A percentile compares a stretch with the other conserved stretches of the same genome.
phyloP scores from a whole-genome alignment of 495 filamentous ascomycete genomes.

The Lophium mytilinum region DNA sequence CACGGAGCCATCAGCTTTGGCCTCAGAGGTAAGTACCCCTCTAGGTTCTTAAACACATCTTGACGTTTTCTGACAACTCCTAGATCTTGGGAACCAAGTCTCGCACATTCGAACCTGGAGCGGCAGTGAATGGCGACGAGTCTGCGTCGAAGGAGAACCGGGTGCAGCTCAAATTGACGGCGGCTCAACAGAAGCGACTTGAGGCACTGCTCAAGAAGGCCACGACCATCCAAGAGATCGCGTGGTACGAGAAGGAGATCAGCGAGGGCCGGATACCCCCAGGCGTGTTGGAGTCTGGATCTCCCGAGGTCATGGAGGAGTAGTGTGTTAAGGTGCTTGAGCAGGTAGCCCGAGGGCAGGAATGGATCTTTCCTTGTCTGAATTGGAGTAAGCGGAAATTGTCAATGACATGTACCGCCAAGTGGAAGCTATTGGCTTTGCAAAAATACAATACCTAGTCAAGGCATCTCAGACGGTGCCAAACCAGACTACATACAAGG shows the following conservation, averaged over 20 bases:
- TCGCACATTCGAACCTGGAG: conserved; percentile 62
- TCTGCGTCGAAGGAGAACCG: conserved; percentile 36
- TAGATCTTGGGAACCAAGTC: conserved; percentile 84
- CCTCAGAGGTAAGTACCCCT: conserved; percentile 49
- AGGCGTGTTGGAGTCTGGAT: not conserved
- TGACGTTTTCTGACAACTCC: not conserved
- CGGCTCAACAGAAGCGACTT: conserved; percentile 59
- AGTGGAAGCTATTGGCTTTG: too few relatives aligned
- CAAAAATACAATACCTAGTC: too few relatives aligned
- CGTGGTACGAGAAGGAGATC: conserved; percentile 61
- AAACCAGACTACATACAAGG: too few relatives aligned
- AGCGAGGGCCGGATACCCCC: conserved; percentile 75
- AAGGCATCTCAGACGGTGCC: too few relatives aligned
- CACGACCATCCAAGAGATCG: conserved; percentile 62
- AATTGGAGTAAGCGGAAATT: too few relatives aligned
- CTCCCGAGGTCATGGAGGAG: conserved; percentile 7
- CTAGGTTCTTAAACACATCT: not conserved
- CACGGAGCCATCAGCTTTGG: conserved; percentile 69
- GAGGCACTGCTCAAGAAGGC: conserved; percentile 73
- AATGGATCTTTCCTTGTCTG: not conserved
- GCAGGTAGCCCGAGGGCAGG: not conserved
- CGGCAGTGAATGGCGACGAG: conserved; percentile 32
- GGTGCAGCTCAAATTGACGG: conserved; percentile 52
- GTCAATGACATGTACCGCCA: too few relatives aligned
- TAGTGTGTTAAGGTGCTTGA: not conserved